A percentile compares a stretch with the other conserved stretches of the same genome.
phyloP scores from a whole-genome alignment of 805 yeast genomes.

The Myxozyma melibiosi region DNA sequence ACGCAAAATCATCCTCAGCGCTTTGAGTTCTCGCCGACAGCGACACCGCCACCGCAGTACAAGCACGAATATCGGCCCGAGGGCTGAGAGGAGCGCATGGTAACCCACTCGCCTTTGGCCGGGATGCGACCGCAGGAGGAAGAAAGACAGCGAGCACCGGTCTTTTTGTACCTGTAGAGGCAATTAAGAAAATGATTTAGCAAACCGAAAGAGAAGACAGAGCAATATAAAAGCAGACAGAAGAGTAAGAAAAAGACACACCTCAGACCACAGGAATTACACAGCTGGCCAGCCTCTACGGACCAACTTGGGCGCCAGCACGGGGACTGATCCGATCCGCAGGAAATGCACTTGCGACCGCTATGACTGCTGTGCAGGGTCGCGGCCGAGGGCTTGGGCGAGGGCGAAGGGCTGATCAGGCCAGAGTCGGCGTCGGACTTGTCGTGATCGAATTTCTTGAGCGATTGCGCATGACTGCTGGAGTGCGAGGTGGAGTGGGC shows the following conservation, averaged over 20 bases:
- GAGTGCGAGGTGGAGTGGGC: no score
- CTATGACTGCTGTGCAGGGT: slow-evolving; percentile 13
- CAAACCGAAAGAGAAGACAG: no score
- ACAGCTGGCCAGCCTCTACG: slow-evolving; percentile 84
- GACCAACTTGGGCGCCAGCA: slow-evolving; percentile 99
- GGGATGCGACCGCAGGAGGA: slow-evolving; percentile 81
- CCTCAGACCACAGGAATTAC: slow-evolving; percentile 90
- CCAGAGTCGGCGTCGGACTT: slow-evolving; percentile 13
- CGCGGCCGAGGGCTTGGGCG: slow-evolving; percentile 21
- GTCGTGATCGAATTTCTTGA: background rate
- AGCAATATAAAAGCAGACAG: background rate
- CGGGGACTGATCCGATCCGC: slow-evolving; percentile 88
- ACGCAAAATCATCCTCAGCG: slow-evolving; percentile 1
- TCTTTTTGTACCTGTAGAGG: slow-evolving; percentile 72
- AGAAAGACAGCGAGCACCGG: slow-evolving; percentile 86
- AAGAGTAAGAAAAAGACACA: background rate
- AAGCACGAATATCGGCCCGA: slow-evolving; percentile 49
- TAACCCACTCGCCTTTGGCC: slow-evolving; percentile 92
- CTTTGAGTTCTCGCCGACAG: slow-evolving; percentile 31
- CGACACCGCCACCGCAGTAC: slow-evolving; percentile 59
- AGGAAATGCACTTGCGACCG: slow-evolving; percentile 74
- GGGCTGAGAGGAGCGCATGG: slow-evolving; percentile 52
- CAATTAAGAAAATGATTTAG: background rate
- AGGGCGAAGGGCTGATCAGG: slow-evolving; percentile 24
- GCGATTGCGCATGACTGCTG: background rate